Evolutionary conservation across 2,329 filamentous ascomycete genomes (phyloP), one percentile per base, ranked within the genome.

Genomic region (Penicillium sp.): DNA sequence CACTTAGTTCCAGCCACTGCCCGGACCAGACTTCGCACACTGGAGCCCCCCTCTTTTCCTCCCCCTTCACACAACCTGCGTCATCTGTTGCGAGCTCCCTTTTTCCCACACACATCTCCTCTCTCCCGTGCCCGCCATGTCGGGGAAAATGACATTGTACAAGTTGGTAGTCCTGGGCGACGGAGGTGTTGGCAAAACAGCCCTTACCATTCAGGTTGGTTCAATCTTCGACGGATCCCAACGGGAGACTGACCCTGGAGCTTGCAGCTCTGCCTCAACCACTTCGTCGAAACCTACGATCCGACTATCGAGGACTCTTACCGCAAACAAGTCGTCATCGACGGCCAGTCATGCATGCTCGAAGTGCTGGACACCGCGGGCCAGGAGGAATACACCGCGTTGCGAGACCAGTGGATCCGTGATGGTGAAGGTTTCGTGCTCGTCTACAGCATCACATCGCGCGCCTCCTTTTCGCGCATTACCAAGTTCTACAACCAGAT

Each of bases 361-460:
- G 93, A 97, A 75, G 91, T 96, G 49, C 84, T 96, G 66, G 94
- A 99, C 76, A 99, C 94, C 49, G 94, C 94, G 47, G 94, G 94
- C 52, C 94, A 99, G 74, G 94, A 99, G 77, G 94, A 99, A 77
- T 99, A 97, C 76, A 96, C 93, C 59, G 94, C 94, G 43, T 79
- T 97, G 66, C 84, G 94, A 68, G 94, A 97, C 73, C 94, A 97
- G 78, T 97, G 93, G 93, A 97, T 97, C 72, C 86, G 94, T 65
- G 93, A 97, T 70, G 93, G 94, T 62, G 94, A 99, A 74, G 94
- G 94, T 18, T 97, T 97, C 70, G 90, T 99, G 28, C 82, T 99
- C 56, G 94, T 99, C 60, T 97, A 99, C 80, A 96, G 91, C 79
- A 97, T 99, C 75, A 96, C 94, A 13, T 97, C 93, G 47, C 88